Evolutionary conservation across 2,329 filamentous ascomycete genomes (phyloP).

Genomic region (Claviceps humidiphila): DNA sequence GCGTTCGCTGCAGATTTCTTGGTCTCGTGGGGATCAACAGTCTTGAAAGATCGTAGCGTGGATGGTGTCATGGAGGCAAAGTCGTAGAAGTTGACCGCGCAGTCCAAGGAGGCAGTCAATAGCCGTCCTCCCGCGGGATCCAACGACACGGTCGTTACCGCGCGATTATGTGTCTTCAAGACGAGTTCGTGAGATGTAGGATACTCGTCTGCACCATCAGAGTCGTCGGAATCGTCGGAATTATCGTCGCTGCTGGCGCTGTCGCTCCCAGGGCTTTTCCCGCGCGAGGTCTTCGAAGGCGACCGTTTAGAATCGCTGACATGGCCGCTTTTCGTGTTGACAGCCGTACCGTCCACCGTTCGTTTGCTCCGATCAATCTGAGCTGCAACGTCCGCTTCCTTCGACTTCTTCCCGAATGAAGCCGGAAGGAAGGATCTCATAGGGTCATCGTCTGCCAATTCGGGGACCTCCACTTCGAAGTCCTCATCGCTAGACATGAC

Average conservation of each 20-base stretch:
- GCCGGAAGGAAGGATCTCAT: conserved; percentile 67
- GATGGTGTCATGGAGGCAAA: conserved; percentile 93
- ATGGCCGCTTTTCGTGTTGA: neutral
- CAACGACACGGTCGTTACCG: conserved; percentile 71
- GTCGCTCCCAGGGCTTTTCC: conserved; percentile 7
- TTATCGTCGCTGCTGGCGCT: conserved; percentile 14
- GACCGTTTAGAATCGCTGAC: conserved; percentile 7
- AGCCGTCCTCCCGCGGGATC: conserved; percentile 77
- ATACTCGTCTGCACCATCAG: conserved; percentile 72
- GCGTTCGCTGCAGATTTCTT: conserved; percentile 54
- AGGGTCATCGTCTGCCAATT: conserved; percentile 49
- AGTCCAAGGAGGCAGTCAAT: conserved; percentile 84
- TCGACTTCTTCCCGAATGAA: conserved; percentile 73
- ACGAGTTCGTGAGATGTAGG: conserved; percentile 88
- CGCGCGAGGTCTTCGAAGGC: conserved; percentile 5
- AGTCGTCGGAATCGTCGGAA: conserved; percentile 33
- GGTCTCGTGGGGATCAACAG: conserved; percentile 69
- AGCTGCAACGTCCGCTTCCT: conserved; percentile 58
- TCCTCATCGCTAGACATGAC: conserved; percentile 49
- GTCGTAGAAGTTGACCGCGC: conserved; percentile 83
- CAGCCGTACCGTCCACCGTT: conserved; percentile 16
- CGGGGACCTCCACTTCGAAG: conserved; percentile 39
- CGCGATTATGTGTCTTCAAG: conserved; percentile 80
- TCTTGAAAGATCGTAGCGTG: conserved; percentile 86
- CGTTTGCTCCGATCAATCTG: conserved; percentile 73